Base-by-base conservation (phyloP, 768 basidiomycete genomes). In the Suillus alpinus region DNA sequence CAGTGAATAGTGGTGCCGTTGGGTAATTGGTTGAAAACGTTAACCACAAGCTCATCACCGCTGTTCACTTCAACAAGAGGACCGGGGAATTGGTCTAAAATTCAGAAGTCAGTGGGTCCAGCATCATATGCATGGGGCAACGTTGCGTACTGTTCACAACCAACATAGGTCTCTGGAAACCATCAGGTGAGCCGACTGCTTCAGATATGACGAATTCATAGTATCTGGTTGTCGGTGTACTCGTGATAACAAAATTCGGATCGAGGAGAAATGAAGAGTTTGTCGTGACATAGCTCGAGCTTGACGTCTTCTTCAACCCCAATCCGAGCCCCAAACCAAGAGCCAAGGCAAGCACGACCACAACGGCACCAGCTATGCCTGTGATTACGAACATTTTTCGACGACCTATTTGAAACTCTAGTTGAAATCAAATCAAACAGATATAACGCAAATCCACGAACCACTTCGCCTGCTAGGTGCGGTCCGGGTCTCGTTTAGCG, bases 191-290 rank as follows among this genome's bases (percentile, higher is more conserved):
- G 2, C 77, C 76, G 3, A 61, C 61, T n/a, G 74, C 67, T 61
- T 76, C 67, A 13, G 73, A 70, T 8, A 83, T 67, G n/a, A 73
- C 73, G 73, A 80, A 83, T 47, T 76, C 74, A 56, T 75, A 80
- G 36, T 70, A 71, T n/a, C 82, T 73, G 16, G 79, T 80, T 61
- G 72, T 76, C 13, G 80, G 68, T 1, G 70, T 62, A 29, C 59
- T 65, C 10, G 67, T 65, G 56, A 71, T 40, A 14, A 67, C 61
- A 31, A 77, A 77, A 0, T 62, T 61, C 1, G 67, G 47, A 34
- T 76, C 67, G 43, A 74, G 65, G 51, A 74, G 57, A 59, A 74
- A 72, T 26, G 67, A 66, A 16, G 71, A 68, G 46, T 72, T 72
- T 16, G 69, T 71, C 2, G 60, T 57, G 51, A 69, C 63, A 40